Conservation (phyloP, 371 early-diverging fungal genomes). For the Mucor circinelloides region DNA sequence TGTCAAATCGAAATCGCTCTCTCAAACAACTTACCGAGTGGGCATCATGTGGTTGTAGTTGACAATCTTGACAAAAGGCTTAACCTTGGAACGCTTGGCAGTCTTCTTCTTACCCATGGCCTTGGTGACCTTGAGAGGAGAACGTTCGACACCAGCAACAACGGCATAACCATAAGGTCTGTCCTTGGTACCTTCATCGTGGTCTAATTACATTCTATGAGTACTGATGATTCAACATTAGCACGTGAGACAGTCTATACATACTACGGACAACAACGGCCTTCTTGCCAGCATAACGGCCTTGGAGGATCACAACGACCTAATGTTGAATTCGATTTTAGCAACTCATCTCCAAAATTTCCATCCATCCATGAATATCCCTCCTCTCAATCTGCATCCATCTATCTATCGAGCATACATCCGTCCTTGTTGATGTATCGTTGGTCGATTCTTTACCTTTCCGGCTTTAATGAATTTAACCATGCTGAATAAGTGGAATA, state of each 20-base stretch:
- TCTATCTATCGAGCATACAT: conserved; percentile 24
- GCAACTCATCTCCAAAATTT: conserved; percentile 1
- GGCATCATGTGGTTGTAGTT: conserved; percentile 99
- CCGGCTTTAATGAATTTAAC: conserved; percentile 79
- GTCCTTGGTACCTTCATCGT: conserved; percentile 89
- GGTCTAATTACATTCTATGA: conserved; percentile 28
- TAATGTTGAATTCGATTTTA: conserved; percentile 36
- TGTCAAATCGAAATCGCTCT: not conserved
- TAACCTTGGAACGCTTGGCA: conserved; percentile 93
- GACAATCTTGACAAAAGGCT: conserved; percentile 97
- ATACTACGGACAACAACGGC: conserved; percentile 94
- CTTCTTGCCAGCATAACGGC: conserved; percentile 98
- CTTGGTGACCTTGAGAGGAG: conserved; percentile 95
- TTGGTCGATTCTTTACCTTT: conserved; percentile 39
- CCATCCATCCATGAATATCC: conserved; percentile 21
- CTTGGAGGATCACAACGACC: conserved; percentile 96
- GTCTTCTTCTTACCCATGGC: conserved; percentile 93
- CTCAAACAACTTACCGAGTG: conserved; percentile 70
- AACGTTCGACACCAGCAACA: conserved; percentile 95
- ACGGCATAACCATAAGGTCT: conserved; percentile 96
- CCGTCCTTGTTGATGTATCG: not conserved
- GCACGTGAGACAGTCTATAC: not conserved
- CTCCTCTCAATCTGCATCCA: not conserved
- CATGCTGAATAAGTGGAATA: conserved; percentile 50
- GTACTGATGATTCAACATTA: not conserved